phyloP scores from a whole-genome alignment of 2,329 filamentous ascomycete species.

The Verticillium alfalfae region DNA sequence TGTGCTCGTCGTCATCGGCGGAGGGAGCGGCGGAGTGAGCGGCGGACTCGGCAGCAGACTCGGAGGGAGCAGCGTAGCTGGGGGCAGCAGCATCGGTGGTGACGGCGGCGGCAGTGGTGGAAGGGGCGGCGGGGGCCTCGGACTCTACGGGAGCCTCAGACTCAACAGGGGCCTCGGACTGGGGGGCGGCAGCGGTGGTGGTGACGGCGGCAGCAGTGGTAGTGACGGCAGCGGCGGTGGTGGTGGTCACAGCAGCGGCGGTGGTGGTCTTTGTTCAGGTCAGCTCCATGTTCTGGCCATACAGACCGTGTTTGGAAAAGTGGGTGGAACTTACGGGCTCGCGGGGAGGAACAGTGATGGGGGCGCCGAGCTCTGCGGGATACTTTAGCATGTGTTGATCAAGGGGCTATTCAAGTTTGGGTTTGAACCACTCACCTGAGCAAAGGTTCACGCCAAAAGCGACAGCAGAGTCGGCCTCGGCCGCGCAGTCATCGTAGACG shows the following conservation, averaged over 20 bases:
- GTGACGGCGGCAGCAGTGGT: too few species aligned
- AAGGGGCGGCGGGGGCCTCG: neutral
- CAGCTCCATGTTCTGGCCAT: neutral
- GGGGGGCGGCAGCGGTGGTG: neutral
- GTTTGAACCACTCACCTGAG: conserved; percentile 8
- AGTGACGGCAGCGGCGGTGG: neutral
- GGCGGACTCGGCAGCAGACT: neutral
- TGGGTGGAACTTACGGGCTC: too few species aligned
- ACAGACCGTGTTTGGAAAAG: neutral
- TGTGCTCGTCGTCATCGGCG: neutral
- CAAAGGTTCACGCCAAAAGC: conserved; percentile 23
- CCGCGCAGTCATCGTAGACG: conserved; percentile 8
- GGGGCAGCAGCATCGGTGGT: neutral
- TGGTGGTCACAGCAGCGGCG: neutral
- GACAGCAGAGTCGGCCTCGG: conserved; percentile 10
- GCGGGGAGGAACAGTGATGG: conserved; percentile 1
- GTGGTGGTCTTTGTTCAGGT: neutral
- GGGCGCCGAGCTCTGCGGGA: neutral
- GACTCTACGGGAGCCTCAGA: neutral
- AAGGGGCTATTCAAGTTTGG: too few species aligned
- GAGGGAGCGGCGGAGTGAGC: neutral
- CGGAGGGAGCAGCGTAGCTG: neutral
- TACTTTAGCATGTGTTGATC: neutral
- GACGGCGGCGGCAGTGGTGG: neutral
- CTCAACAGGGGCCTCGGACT: neutral